These are phyloP conservation scores for Teunomyces kruisii DNA, from an alignment of 805 yeast species.

Conservation along the genomic window DNA sequence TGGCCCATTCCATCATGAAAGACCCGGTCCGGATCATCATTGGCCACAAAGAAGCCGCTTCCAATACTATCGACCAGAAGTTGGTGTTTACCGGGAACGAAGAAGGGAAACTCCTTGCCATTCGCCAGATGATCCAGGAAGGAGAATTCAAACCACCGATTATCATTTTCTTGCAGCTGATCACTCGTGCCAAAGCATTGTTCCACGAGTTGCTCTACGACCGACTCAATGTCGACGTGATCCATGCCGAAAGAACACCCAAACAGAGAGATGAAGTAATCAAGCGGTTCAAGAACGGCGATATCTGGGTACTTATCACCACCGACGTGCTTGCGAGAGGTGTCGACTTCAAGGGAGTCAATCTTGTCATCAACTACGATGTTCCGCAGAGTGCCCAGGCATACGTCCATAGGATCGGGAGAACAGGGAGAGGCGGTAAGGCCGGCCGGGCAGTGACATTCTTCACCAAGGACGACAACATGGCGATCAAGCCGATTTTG, in stretches of 20 bases:
- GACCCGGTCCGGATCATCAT: conserved; percentile 84
- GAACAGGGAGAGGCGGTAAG: conserved; percentile 96
- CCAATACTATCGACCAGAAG: conserved; percentile 76
- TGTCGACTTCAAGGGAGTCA: conserved; percentile 94
- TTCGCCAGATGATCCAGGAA: conserved; percentile 79
- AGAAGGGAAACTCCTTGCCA: conserved; percentile 90
- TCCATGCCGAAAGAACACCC: conserved; percentile 92
- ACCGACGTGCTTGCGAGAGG: conserved; percentile 97
- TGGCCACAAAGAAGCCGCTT: conserved; percentile 94
- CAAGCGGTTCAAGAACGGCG: conserved; percentile 83
- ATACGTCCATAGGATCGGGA: conserved; percentile 96
- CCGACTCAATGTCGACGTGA: conserved; percentile 88
- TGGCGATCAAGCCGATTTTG: conserved; percentile 75
- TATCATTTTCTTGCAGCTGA: conserved; percentile 86
- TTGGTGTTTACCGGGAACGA: conserved; percentile 88
- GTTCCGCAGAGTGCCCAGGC: conserved; percentile 93
- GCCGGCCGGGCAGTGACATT: conserved; percentile 86
- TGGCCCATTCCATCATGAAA: conserved; percentile 81
- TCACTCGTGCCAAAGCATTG: conserved; percentile 90
- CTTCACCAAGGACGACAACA: conserved; percentile 85
- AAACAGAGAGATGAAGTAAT: conserved; percentile 83
- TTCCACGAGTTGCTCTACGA: conserved; percentile 93
- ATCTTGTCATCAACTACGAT: conserved; percentile 91
- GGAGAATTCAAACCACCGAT: conserved; percentile 93
- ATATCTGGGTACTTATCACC: conserved; percentile 93